A percentile compares a stretch with the other conserved stretches of the same genome.
Conservation (phyloP, 2,329 filamentous ascomycete species). For the Elsinoe ampelina region DNA sequence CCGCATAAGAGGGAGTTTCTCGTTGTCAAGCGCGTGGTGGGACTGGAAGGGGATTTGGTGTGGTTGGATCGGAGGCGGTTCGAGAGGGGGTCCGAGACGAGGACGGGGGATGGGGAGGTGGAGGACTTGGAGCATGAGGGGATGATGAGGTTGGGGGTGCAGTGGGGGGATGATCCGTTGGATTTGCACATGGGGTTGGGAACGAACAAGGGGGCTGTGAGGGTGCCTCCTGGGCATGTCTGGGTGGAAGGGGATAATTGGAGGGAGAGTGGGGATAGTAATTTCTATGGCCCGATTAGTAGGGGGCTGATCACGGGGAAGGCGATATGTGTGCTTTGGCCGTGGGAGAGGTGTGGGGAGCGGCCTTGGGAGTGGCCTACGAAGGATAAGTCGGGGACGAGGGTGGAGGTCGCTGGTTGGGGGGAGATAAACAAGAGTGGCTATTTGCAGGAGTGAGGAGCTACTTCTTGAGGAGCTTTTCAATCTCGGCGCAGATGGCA, state of each 20-base stretch:
- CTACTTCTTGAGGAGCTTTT: slow-evolving; percentile 31
- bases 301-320: slow-evolving; percentile 65
- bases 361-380: slow-evolving; percentile 47
- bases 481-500: slow-evolving; percentile 46
- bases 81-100: slow-evolving; percentile 28
- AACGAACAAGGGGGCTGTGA: slow-evolving; percentile 32
- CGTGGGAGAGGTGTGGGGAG: slow-evolving; percentile 49
- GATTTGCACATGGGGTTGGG: slow-evolving; percentile 11
- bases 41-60: slow-evolving; percentile 68
- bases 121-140: slow-evolving; percentile 14
- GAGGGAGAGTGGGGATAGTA: slow-evolving; percentile 68
- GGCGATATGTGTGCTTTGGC: slow-evolving; percentile 64
- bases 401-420: slow-evolving; percentile 27
- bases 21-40: slow-evolving; percentile 76
- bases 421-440: background rate
- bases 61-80: slow-evolving; percentile 42
- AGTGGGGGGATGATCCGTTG: slow-evolving; percentile 22
- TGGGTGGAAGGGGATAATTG: slow-evolving; percentile 92
- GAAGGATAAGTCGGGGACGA: slow-evolving; percentile 28
- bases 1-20: slow-evolving; percentile 60
- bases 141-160: slow-evolving; percentile 11
- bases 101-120: slow-evolving; percentile 30
- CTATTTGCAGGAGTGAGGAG: slow-evolving; percentile 1
- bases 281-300: slow-evolving; percentile 67
- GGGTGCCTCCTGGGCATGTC: slow-evolving; percentile 73